Evolutionary conservation across 805 yeast species (phyloP), one percentile per base, ranked within the genome.

Genomic region (Candida vartiovaarae): DNA sequence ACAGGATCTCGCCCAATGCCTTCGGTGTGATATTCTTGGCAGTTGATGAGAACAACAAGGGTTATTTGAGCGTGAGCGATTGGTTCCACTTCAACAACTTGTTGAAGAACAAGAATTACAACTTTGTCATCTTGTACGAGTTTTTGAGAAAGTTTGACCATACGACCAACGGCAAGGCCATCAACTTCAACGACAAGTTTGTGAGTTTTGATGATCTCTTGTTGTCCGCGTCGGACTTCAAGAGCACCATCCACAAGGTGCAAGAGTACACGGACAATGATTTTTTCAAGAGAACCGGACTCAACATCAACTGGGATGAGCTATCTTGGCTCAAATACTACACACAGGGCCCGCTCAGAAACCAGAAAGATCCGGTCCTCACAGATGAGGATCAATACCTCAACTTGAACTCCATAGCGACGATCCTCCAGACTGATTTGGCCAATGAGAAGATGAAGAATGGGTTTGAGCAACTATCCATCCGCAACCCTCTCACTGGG

Each of bases 11-110:
- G 11, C 66, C 76, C 9, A 71, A 78, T 50, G 73, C 84, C 4
- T 78, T 78, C 61, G 84, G 84, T 5, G 72, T 90, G 47, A 78
- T 91, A 39, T 91, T 84, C 59, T 70, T 84, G 44, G 79, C 88
- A 27, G 87, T 95, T 11, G 98, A 91, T 65, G 76, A 76, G 46
- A 70, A 73, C 34, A 69, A 72, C 44, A 76, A 78, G 51, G 97
- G 96, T 6, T 80, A 72, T 46, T 70, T 87, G 40, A 72, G 76
- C 27, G 68, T 80, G 40, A 61, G 68, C 26, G 96, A 91, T 59
- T 91, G 95, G 84, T 65, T 76, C 40, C 72, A 74, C 36, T 85
- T 91, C 59, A 80, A 84, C 54, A 70, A 74, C 47, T 52, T 74
- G 36, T 63, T 78, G 42, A 72, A 71, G 49, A 70, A 75, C 44